A percentile compares a stretch with the other conserved stretches of the same genome.
These are phyloP conservation scores for Ilex paraguariensis DNA, from an alignment of 305 asterid species.

Conservation along the genomic window DNA sequence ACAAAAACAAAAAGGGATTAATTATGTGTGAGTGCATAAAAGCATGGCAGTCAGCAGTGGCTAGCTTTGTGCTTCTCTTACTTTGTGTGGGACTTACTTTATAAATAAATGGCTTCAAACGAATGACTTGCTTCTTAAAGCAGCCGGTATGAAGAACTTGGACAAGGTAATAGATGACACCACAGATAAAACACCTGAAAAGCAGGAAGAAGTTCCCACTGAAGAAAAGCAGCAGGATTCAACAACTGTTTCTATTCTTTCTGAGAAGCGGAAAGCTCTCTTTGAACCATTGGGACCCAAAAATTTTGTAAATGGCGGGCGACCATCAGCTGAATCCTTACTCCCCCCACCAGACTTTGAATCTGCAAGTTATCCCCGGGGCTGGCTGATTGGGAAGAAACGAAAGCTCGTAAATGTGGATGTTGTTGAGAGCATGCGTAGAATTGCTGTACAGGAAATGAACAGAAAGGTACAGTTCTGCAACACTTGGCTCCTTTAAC, in stretches of 20 bases:
- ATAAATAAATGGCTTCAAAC: background rate
- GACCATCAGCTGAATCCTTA: slow-evolving; percentile 61
- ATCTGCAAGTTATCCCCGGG: slow-evolving; percentile 73
- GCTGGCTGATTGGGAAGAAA: slow-evolving; percentile 93
- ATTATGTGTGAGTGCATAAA: too few species aligned
- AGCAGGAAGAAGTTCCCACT: slow-evolving; percentile 32
- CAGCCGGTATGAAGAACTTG: slow-evolving; percentile 41
- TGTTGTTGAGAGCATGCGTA: slow-evolving; percentile 95
- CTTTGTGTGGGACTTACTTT: too few species aligned
- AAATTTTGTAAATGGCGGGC: slow-evolving; percentile 36
- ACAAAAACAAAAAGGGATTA: too few species aligned
- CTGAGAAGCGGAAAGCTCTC: slow-evolving; percentile 81
- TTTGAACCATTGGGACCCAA: slow-evolving; percentile 75
- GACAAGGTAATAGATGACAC: slow-evolving; percentile 21
- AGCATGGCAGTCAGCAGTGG: too few species aligned
- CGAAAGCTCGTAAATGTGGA: slow-evolving; percentile 94
- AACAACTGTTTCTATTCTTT: slow-evolving; percentile 33
- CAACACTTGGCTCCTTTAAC: too few species aligned
- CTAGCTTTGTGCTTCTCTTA: too few species aligned
- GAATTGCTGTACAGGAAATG: slow-evolving; percentile 95
- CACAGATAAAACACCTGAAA: slow-evolving; percentile 32
- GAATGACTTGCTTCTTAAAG: slow-evolving; percentile 15
- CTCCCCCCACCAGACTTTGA: slow-evolving; percentile 97
- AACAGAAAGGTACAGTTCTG: slow-evolving; percentile 59
- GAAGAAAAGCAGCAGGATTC: slow-evolving; percentile 38